Evolutionary conservation across 257 asterid species (phyloP).

Genomic region (Ilex aquifolium): DNA sequence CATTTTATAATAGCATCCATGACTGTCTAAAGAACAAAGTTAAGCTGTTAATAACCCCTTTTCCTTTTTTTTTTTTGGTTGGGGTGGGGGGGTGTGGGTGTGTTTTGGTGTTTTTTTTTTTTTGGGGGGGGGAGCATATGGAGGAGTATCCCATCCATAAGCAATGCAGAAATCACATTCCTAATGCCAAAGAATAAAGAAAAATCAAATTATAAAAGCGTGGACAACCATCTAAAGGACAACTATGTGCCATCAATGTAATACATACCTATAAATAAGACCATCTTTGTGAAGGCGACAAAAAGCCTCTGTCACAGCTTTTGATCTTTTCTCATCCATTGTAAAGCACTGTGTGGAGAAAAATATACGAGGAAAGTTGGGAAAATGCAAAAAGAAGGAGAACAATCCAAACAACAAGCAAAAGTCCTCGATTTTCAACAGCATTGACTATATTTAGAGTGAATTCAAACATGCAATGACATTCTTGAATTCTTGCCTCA

Average conservation of each 20-base stretch:
- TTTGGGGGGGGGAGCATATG: too few relatives aligned
- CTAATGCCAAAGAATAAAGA: not conserved
- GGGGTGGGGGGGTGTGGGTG: too few relatives aligned
- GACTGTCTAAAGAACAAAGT: too few relatives aligned
- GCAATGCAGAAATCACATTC: too few relatives aligned
- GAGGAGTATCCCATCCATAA: too few relatives aligned
- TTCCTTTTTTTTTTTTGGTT: too few relatives aligned
- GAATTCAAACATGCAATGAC: not conserved
- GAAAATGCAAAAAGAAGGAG: not conserved
- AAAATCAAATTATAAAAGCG: too few relatives aligned
- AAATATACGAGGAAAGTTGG: constrained; percentile 1
- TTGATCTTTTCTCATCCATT: constrained; percentile 86
- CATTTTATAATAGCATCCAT: too few relatives aligned
- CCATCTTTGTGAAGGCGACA: constrained; percentile 77
- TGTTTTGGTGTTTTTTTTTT: too few relatives aligned
- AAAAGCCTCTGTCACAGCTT: constrained; percentile 94
- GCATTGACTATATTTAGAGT: not conserved
- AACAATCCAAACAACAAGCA: too few relatives aligned
- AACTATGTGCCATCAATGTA: not conserved
- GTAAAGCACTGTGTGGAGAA: constrained; percentile 60
- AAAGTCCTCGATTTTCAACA: not conserved
- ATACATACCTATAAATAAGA: constrained; percentile 71
- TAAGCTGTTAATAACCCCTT: too few relatives aligned
- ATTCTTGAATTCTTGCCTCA: constrained; percentile 44
- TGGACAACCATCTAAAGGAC: too few relatives aligned